phyloP scores from a whole-genome alignment of 352 stramenopile genomes.

The Globisporangium paddicum region DNA sequence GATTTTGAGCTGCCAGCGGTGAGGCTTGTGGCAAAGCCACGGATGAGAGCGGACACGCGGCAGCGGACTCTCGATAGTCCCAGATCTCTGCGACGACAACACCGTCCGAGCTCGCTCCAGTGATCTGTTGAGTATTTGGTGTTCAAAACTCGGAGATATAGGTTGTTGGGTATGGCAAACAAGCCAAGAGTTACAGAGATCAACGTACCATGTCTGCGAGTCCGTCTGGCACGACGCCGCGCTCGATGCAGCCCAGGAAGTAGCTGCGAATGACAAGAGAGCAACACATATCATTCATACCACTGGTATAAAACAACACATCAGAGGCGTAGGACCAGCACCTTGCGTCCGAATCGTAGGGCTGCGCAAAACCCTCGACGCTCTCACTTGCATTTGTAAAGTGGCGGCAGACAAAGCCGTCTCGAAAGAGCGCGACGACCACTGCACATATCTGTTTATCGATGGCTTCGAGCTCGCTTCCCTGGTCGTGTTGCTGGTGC shows the following conservation, averaged over 20 bases:
- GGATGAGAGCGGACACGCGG: constrained; percentile 31
- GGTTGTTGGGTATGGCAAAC: background rate
- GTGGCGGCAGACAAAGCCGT: constrained; percentile 68
- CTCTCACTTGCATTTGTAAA: constrained; percentile 42
- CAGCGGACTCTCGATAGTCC: constrained; percentile 26
- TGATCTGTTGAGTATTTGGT: constrained; percentile 11
- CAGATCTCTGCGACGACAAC: constrained; percentile 30
- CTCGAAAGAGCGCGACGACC: constrained; percentile 53
- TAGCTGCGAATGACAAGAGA: constrained; percentile 26
- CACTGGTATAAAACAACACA: too few species aligned
- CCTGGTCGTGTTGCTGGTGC: background rate
- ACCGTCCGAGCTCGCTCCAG: constrained; percentile 4
- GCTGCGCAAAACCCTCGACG: constrained; percentile 64
- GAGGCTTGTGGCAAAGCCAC: constrained; percentile 14
- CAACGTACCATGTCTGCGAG: constrained; percentile 46
- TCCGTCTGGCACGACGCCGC: constrained; percentile 46
- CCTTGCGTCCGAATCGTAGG: constrained; percentile 65
- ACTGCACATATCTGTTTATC: constrained; percentile 10
- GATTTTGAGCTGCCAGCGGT: background rate
- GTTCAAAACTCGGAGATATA: background rate
- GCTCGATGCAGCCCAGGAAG: constrained; percentile 55
- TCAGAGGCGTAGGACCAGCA: constrained; percentile 14
- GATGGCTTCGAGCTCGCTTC: background rate
- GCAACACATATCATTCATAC: background rate
- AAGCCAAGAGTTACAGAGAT: background rate